phyloP scores from a whole-genome alignment of 2,329 filamentous ascomycete species.

The Grosmannia serpens region DNA sequence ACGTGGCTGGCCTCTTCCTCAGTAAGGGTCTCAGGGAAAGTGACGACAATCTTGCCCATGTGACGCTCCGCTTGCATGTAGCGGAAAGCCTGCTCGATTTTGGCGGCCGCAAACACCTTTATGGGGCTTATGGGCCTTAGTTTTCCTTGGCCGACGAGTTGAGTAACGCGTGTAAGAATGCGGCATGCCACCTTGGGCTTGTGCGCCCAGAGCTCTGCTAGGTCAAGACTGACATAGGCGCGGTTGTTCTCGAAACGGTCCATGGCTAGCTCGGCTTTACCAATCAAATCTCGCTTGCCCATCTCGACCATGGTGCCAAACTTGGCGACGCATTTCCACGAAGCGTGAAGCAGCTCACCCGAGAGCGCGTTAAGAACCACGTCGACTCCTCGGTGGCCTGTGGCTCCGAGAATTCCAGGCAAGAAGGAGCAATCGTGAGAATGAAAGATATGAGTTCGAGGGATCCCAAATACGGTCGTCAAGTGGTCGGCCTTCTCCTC shows the following conservation, averaged over 20 bases:
- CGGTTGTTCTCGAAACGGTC: conserved; percentile 17
- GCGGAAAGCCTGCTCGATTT: conserved; percentile 20
- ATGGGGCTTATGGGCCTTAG: background rate
- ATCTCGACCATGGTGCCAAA: conserved; percentile 25
- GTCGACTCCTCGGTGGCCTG: too few species aligned
- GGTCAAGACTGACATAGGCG: conserved; percentile 7
- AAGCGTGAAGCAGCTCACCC: conserved; percentile 17
- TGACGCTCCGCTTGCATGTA: conserved; percentile 25
- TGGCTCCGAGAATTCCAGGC: too few species aligned
- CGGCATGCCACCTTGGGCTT: background rate
- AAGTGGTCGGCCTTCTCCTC: conserved; percentile 19
- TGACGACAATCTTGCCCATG: conserved; percentile 19
- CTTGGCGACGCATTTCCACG: conserved; percentile 21
- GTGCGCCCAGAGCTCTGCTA: background rate
- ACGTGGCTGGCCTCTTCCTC: too few species aligned
- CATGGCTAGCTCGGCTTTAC: conserved; percentile 25
- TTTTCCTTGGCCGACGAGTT: background rate
- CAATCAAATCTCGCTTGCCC: conserved; percentile 20
- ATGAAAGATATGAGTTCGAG: too few species aligned
- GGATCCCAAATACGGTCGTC: too few species aligned
- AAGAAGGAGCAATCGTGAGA: too few species aligned
- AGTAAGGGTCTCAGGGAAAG: too few species aligned
- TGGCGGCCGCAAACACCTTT: background rate
- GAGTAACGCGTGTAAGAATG: background rate
- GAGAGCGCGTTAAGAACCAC: conserved; percentile 20